A percentile compares a stretch with the other conserved stretches of the same genome.
These are phyloP conservation scores for Cyclotella atomus DNA, from an alignment of 108 stramenopile species.

Conservation along the genomic window DNA sequence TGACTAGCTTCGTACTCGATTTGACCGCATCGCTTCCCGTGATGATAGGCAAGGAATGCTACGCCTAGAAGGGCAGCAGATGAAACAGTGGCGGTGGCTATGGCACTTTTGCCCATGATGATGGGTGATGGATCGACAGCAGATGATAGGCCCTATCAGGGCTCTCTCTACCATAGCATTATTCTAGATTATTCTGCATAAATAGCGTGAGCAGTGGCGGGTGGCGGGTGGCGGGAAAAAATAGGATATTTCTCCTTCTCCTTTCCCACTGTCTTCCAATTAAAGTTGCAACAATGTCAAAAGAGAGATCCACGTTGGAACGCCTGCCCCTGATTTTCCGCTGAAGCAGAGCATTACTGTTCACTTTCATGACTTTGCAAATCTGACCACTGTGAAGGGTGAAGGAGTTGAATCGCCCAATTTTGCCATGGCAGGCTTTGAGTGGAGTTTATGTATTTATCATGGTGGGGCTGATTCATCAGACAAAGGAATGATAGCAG, in stretches of 20 bases:
- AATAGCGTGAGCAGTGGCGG: too few species aligned
- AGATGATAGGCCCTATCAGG: too few species aligned
- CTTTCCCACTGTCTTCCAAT: too few species aligned
- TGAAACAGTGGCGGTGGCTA: neutral
- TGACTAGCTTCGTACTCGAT: neutral
- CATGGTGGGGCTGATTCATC: neutral
- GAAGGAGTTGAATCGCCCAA: neutral
- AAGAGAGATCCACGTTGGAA: neutral
- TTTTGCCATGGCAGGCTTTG: neutral
- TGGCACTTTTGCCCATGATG: too few species aligned
- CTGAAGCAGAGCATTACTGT: neutral
- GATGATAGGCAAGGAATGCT: neutral
- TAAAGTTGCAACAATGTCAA: neutral
- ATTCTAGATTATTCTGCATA: too few species aligned
- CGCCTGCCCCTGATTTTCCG: neutral
- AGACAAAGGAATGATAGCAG: neutral
- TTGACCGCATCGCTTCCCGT: constrained; percentile 6
- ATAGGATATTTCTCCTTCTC: too few species aligned
- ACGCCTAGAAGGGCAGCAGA: neutral
- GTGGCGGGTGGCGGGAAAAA: too few species aligned
- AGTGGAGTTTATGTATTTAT: neutral
- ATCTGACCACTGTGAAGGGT: neutral
- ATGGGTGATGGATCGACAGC: too few species aligned
- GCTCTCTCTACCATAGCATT: too few species aligned
- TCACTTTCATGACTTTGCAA: constrained; percentile 1